Evolutionary conservation across 805 yeast species (phyloP).

Genomic region (Schizosaccharomyces lindneri): DNA sequence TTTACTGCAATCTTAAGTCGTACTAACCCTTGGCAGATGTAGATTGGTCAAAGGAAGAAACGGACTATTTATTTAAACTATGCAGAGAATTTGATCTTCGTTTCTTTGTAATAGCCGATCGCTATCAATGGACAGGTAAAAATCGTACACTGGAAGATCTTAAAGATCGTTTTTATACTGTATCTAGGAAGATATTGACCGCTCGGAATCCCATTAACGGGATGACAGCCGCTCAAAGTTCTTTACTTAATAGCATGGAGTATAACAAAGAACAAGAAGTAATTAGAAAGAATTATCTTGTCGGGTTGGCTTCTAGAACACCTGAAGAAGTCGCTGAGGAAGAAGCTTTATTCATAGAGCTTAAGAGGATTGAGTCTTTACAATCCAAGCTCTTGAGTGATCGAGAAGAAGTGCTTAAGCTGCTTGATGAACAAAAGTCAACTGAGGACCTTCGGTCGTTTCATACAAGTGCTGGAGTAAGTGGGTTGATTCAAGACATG

Average conservation of each 20-base stretch:
- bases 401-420: constrained; percentile 48
- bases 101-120: constrained; percentile 44
- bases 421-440: constrained; percentile 35
- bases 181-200: constrained; percentile 32
- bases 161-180: constrained; percentile 54
- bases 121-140: constrained; percentile 20
- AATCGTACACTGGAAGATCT: constrained; percentile 47
- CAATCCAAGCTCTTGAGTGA: constrained; percentile 74
- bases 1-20: too few relatives aligned
- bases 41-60: constrained; percentile 55
- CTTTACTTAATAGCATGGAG: constrained; percentile 36
- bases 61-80: constrained; percentile 49
- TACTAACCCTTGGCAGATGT: constrained; percentile 20
- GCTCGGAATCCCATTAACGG: constrained; percentile 17
- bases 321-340: constrained; percentile 98
- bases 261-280: constrained; percentile 48
- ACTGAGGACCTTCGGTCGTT: not conserved
- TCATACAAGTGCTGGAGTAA: constrained; percentile 34
- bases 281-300: constrained; percentile 59
- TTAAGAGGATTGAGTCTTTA: constrained; percentile 72
- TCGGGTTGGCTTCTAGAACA: constrained; percentile 49
- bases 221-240: constrained; percentile 21
- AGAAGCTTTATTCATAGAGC: constrained; percentile 78
- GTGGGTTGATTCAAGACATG: constrained; percentile 60
- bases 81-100: constrained; percentile 30